phyloP scores from a whole-genome alignment of 192 early-diverging fungal species.

The Coemansia asiatica region DNA sequence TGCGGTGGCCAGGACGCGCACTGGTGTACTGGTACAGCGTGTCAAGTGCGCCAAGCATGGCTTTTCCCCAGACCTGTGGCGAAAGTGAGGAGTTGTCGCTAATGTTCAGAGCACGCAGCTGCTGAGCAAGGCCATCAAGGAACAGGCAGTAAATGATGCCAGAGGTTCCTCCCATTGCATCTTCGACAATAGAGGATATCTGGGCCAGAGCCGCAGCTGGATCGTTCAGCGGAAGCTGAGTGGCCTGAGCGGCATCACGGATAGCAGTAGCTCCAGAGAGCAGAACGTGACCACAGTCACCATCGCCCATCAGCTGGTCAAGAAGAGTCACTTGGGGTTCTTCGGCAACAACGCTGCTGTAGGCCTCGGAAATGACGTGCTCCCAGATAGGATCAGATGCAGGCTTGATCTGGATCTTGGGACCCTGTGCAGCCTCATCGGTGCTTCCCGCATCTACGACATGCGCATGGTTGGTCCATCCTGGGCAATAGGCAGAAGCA shows the following conservation, averaged over 20 bases:
- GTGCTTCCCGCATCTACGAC: conserved; percentile 47
- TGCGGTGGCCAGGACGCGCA: conserved; percentile 71
- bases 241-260: conserved; percentile 46
- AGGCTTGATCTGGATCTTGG: conserved; percentile 29
- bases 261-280: conserved; percentile 66
- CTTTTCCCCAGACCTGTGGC: conserved; percentile 51
- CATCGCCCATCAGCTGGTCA: conserved; percentile 79
- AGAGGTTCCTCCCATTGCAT: conserved; percentile 75
- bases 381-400: conserved; percentile 54
- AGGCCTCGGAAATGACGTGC: conserved; percentile 46
- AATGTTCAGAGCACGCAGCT: conserved; percentile 35
- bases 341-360: conserved; percentile 51
- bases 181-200: conserved; percentile 69
- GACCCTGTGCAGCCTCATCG: conserved; percentile 30
- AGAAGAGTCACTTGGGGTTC: conserved; percentile 66
- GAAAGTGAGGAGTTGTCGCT: conserved; percentile 26
- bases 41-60: conserved; percentile 60
- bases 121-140: conserved; percentile 63
- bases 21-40: conserved; percentile 66
- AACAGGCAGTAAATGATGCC: conserved; percentile 79
- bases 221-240: conserved; percentile 54
- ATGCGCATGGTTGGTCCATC: conserved; percentile 61
- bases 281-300: conserved; percentile 79
- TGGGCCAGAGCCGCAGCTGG: conserved; percentile 57
- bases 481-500: conserved; percentile 58